Evolutionary conservation across 306 rosid species (phyloP).

Genomic region (Trichosanthes truncata): DNA sequence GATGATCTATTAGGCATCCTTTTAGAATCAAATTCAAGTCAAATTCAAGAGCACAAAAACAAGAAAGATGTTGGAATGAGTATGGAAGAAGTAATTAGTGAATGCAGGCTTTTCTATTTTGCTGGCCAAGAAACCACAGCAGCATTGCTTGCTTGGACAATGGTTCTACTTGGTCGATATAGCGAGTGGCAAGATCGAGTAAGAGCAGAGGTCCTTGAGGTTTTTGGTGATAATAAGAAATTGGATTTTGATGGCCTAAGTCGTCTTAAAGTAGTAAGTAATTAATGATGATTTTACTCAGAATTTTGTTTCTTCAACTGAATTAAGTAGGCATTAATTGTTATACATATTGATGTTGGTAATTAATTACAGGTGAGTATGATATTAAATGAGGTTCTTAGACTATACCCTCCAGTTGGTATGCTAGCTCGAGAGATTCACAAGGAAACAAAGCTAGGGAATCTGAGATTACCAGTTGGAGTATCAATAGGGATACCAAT

Average conservation of each 20-base stretch:
- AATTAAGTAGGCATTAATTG: too few relatives aligned
- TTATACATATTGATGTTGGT: too few relatives aligned
- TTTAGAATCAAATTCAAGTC: background rate
- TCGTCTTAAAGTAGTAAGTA: background rate
- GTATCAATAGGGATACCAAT: background rate
- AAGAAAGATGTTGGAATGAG: background rate
- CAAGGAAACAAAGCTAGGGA: background rate
- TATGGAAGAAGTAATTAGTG: background rate
- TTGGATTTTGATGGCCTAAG: background rate
- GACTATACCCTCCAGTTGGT: background rate
- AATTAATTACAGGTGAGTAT: background rate
- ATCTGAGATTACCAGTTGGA: background rate
- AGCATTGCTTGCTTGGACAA: background rate
- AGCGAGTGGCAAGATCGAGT: background rate
- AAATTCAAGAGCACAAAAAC: background rate
- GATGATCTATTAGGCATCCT: background rate
- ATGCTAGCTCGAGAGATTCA: background rate
- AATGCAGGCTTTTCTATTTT: background rate
- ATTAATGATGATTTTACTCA: background rate
- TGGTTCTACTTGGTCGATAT: background rate
- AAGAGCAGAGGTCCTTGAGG: background rate
- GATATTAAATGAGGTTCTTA: background rate
- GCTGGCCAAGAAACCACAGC: slow-evolving; percentile 5
- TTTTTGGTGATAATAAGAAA: background rate
- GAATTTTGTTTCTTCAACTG: too few relatives aligned